Base-by-base conservation (phyloP, 345 rosid species). In the Ricinus communis region DNA sequence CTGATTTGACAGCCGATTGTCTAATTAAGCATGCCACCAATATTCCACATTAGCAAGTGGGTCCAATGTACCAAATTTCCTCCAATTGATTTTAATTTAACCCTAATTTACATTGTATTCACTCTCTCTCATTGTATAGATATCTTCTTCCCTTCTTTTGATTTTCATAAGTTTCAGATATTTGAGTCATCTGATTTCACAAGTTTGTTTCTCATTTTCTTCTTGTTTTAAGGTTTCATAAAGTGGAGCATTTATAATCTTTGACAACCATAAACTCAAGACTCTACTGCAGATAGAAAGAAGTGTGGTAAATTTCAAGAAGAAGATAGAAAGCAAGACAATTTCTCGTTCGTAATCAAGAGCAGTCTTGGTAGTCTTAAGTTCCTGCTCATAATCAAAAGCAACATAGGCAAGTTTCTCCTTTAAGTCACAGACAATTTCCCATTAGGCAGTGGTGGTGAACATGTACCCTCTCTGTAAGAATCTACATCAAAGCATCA, bases 211-310 rank as follows among this genome's bases (percentile, higher is more conserved):
- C 76, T 86, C 82, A 15, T 83, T 79, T 40, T 82, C 87, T 33
- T 77, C 82, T 24, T 86, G 90, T 49, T 79, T 77, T 14, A 87
- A 63, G 0, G 97, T 88, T 51, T 90, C 91, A 62, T 77, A 90
- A 13, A 92, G 87, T 2, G 92, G 92, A 59, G 87, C 83, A 59
- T 88, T 77, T 56, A 77, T 80, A 0, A 91, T 92, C 79, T 90
- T 92, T 3, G 87, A 82, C 10, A 90, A 82, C 90, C 87, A 85
- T 11, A 79, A 60, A 36, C 88, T 85, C 69, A 87, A 8, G 3
- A 82, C 50, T 1, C 96, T 91, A 8, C 96, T 87, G 19, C 81
- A 19, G 22, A 87, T 74, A 14, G 92, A 77, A 6, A 83, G 73
- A 1, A 60, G 43, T n/a, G n/a, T n/a, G n/a, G n/a, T n/a, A n/a